Evolutionary conservation across 768 basidiomycete species (phyloP), one percentile per base, ranked within the genome.

Genomic region (Chalciporus pseudorubinellus): DNA sequence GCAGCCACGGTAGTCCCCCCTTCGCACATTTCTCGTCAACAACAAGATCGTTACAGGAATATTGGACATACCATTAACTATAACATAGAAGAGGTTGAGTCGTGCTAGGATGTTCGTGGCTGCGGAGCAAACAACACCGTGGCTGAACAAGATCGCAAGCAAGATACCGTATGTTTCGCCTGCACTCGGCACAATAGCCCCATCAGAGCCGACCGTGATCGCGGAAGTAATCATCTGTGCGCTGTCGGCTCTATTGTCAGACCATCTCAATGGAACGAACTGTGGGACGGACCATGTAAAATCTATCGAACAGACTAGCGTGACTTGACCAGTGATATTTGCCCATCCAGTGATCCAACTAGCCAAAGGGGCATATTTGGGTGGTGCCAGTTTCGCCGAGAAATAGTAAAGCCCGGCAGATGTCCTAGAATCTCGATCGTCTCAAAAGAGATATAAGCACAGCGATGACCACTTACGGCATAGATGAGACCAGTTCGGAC

Each of bases 331-430:
- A 12, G 85, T 87, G 38, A 87, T 77, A 56, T 88, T 88, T 13
- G 85, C 84, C 85, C 84, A 87, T 7, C 83, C 82, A 50, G 71
- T 74, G 47, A 77, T 70, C 74, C 74, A 77, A 56, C 84, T 82
- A 1, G 84, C 81, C 46, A 89, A 67, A 7, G 84, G 75, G 3
- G 83, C n/a, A n/a, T n/a, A n/a, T n/a, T n/a, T 73, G 6, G 76
- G 75, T n/a, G n/a, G n/a, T n/a, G n/a, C 87, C 39, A 89, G 66
- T 61, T 85, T 88, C 0, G 87, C 84, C 2, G 87, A 84, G 66
- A 88, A 89, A 65, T 88, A 89, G 64, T 89, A 89, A 16, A 89
- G 71, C 0, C 87, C 87, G 7, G 87, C 87, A 55, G 87, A 89
- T 20, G 87, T 89, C 46, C 87, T 89, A 18, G 33, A 18, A 21